phyloP scores from a whole-genome alignment of 345 rosid species.

The Eucalyptus tenuipes region DNA sequence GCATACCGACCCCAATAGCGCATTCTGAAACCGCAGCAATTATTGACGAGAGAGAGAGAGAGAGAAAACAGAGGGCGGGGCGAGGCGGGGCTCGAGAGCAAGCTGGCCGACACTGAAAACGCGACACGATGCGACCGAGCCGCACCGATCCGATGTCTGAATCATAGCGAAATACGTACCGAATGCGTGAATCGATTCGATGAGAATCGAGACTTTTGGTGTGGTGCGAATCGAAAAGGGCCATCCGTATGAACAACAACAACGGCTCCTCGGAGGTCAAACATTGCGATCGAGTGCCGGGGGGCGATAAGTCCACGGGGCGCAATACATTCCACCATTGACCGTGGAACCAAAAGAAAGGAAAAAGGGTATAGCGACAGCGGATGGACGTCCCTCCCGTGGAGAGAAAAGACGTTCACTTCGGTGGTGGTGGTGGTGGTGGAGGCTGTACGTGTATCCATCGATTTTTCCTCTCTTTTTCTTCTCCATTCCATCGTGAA shows the following conservation, averaged over 20 bases:
- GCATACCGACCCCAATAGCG: background rate
- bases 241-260: background rate
- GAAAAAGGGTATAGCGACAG: background rate
- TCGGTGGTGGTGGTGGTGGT: background rate
- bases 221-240: background rate
- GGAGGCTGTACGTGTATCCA: background rate
- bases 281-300: background rate
- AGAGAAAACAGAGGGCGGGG: rapidly evolving
- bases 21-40: rapidly evolving
- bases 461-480: background rate
- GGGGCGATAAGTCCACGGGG: background rate
- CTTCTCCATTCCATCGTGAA: too few species aligned
- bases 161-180: background rate
- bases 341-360: background rate
- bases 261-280: background rate
- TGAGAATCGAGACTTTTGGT: background rate
- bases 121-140: background rate
- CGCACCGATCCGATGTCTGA: background rate
- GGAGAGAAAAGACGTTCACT: background rate
- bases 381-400: background rate
- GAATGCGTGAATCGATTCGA: background rate
- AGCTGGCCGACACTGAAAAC: background rate
- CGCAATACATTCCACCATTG: background rate
- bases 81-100: background rate
- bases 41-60: background rate